Base-by-base conservation (phyloP, 257 asterid species). In the Gentiana macrophylla region DNA sequence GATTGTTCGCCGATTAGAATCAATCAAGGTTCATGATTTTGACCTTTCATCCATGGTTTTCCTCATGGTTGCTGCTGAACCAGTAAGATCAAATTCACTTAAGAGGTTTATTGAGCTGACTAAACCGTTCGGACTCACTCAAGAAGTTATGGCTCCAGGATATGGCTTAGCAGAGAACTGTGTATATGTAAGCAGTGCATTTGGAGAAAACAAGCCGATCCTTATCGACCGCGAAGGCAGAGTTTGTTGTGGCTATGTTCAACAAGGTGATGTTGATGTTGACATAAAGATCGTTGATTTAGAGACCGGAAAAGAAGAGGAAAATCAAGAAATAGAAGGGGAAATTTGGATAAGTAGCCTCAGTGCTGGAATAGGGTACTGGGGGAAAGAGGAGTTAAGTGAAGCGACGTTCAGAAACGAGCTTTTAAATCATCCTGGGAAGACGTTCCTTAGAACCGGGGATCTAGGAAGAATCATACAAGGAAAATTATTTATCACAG, bases 111-210 rank as follows among this genome's bases (percentile, higher is more conserved):
- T 83, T 47, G 80, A 79, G 67, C 53, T 80, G 51, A 70, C 89
- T 35, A 47, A 62, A 52, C 72, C 77, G 41, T 83, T 24, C 37
- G 93, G 86, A 8, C 77, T 83, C 60, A 63, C 84, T 45, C 72
- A 70, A 66, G 72, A 70, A 24, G 80, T 72, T 5, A 77, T 73
- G 74, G 86, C 90, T 12, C 94, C 87, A 6, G 90, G 94, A 38
- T 84, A 84, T 53, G 94, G 94, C 59, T 68, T 84, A 61, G 94
- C 94, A 11, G 94, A 84, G 61, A 84, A 81, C 37, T 81, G 90
- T 67, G 89, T 84, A 13, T 79, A 68, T 64, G 90, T 84, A 3
- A 74, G 81, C 37, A 63, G 87, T 66, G 94, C 90, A 4, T 81
- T 81, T 66, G 90, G 94, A 63, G 80, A 79, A 44, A 74, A 77